A percentile compares a stretch with the other conserved stretches of the same genome.
Conservation (phyloP, 345 rosid species). For the Salix arbutifolia region DNA sequence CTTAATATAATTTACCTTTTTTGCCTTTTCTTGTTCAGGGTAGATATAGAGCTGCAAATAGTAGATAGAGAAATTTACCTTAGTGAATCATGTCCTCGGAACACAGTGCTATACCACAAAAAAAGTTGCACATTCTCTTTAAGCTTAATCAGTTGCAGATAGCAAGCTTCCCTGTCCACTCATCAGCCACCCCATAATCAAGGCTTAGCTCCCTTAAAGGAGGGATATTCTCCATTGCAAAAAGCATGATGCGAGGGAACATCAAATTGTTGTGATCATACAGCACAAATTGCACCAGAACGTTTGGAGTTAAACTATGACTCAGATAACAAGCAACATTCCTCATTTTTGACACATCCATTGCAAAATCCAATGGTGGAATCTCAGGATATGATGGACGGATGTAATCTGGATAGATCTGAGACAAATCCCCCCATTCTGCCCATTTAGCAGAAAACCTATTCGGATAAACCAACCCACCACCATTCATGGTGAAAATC, state of each 20-base stretch:
- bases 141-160: constrained; percentile 51
- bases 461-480: constrained; percentile 63
- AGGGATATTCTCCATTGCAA: constrained; percentile 81
- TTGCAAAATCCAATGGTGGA: constrained; percentile 84
- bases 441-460: constrained; percentile 66
- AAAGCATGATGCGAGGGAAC: constrained; percentile 93
- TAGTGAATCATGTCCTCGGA: constrained; percentile 18
- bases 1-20: neutral
- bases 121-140: constrained; percentile 18
- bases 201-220: constrained; percentile 89
- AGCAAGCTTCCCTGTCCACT: constrained; percentile 69
- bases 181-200: constrained; percentile 88
- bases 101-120: constrained; percentile 19
- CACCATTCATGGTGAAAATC: constrained; percentile 78
- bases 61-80: constrained; percentile 28
- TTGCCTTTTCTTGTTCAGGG: neutral
- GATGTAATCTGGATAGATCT: constrained; percentile 48
- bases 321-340: constrained; percentile 92
- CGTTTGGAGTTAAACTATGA: constrained; percentile 79
- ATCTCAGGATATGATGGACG: constrained; percentile 56
- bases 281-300: constrained; percentile 73
- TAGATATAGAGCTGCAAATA: neutral
- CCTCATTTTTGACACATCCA: constrained; percentile 95
- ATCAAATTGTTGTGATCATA: constrained; percentile 80
- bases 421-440: constrained; percentile 88